Evolutionary conservation across 805 yeast species (phyloP).

Genomic region (Saccharomyces jurei): DNA sequence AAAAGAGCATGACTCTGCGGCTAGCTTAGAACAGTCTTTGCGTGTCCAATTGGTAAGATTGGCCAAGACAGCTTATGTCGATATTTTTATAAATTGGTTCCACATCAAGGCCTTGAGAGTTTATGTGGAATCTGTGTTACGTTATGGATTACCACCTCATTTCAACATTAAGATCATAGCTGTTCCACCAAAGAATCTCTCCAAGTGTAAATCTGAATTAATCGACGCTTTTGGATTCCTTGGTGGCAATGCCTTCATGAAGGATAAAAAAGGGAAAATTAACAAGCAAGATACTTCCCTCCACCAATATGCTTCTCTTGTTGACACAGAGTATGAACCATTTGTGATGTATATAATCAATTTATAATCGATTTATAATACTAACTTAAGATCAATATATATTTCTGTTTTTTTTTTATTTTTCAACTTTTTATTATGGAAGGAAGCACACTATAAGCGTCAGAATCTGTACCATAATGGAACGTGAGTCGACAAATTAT

Average conservation of each 20-base stretch:
- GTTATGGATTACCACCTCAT: slow-evolving; percentile 95
- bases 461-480: background rate
- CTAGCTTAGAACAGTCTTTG: slow-evolving; percentile 62
- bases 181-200: slow-evolving; percentile 39
- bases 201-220: slow-evolving; percentile 61
- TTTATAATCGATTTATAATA: slow-evolving; percentile 23
- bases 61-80: slow-evolving; percentile 83
- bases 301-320: slow-evolving; percentile 83
- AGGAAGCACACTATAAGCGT: background rate
- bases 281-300: slow-evolving; percentile 52
- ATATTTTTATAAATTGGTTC: slow-evolving; percentile 77
- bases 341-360: slow-evolving; percentile 44
- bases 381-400: slow-evolving; percentile 22
- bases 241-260: slow-evolving; percentile 80
- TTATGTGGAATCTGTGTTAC: slow-evolving; percentile 85
- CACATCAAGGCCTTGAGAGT: slow-evolving; percentile 82
- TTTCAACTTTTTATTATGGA: background rate
- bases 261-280: slow-evolving; percentile 58
- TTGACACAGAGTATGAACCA: slow-evolving; percentile 93
- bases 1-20: slow-evolving; percentile 70
- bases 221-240: slow-evolving; percentile 74
- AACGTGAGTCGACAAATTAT: background rate
- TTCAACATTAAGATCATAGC: slow-evolving; percentile 50
- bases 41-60: slow-evolving; percentile 74
- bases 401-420: background rate